phyloP scores from a whole-genome alignment of 257 asterid genomes.

The Asclepias syriaca region DNA sequence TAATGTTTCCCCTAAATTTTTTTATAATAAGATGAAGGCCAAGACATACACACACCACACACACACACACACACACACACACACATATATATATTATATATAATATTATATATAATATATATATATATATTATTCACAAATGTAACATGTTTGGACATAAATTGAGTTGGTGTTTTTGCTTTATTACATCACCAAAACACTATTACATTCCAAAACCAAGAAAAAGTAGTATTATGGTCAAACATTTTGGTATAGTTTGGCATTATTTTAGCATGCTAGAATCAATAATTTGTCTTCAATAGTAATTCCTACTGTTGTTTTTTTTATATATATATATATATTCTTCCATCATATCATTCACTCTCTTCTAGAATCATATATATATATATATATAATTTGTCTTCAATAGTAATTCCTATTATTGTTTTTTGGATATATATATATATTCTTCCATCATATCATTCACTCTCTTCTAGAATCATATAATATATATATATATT shows the following conservation, averaged over 20 bases:
- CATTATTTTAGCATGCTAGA: conserved; percentile 7
- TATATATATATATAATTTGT: not conserved
- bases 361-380: no score
- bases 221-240: not conserved
- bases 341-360: not conserved
- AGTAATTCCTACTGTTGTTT: not conserved
- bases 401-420: not conserved
- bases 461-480: no score
- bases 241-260: not conserved
- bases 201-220: not conserved
- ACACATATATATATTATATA: no score
- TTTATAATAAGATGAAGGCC: no score
- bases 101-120: no score
- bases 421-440: not conserved
- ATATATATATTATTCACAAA: not conserved
- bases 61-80: no score
- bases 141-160: not conserved
- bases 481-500: no score
- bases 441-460: not conserved
- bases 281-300: not conserved
- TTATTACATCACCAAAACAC: conserved; percentile 7
- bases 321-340: no score
- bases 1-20: not conserved
- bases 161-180: conserved; percentile 4
- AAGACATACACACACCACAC: no score